Evolutionary conservation across 2,329 filamentous ascomycete species (phyloP), one percentile per base, ranked within the genome.

Genomic region (Phyllosticta ampelicida): DNA sequence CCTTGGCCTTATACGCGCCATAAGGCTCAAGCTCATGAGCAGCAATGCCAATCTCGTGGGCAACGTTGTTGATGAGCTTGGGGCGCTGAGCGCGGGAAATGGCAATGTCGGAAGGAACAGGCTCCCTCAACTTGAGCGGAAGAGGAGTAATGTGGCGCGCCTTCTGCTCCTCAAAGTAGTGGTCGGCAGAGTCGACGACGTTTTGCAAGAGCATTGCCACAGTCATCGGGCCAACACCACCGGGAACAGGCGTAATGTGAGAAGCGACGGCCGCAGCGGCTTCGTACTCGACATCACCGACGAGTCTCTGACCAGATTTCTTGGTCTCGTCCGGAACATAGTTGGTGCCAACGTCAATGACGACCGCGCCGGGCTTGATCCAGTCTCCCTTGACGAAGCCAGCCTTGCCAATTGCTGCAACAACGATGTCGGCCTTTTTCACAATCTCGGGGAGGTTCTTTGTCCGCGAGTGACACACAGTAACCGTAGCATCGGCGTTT

Each of bases 161-260:
- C 75, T 89, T 95, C 71, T 95, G 87, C 61, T 83, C 82, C 63
- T 94, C 89, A 63, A 94, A 94, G 68, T 89, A 91, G 59, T 82
- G 77, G 53, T 85, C 86, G 36, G 94, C 87, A 30, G 92, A 86
- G 65, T 92, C 87, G 58, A 97, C 87, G 9, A 97, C 91, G 69
- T 99, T 99, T 73, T 95, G 89, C 66, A 99, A 78, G 53, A 99
- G 80, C 94, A 99, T 99, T 61, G 94, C 94, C 62, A 99, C 91
- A 2, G 94, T 99, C 94, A 99, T 99, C 54, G 94, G 94, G 0
- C 94, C 94, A 60, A 99, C 94, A 72, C 94, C 94, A 59, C 94
- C 94, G 1, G 94, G 94, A 1, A 99, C 94, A 1, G 94, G 94
- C 2, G 94, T 99, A 68, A 99, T 96, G 67, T 88, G 83, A 2